Evolutionary conservation across 2,329 filamentous ascomycete genomes (phyloP), one percentile per base, ranked within the genome.

Genomic region (Neodidymelliopsis sp.): DNA sequence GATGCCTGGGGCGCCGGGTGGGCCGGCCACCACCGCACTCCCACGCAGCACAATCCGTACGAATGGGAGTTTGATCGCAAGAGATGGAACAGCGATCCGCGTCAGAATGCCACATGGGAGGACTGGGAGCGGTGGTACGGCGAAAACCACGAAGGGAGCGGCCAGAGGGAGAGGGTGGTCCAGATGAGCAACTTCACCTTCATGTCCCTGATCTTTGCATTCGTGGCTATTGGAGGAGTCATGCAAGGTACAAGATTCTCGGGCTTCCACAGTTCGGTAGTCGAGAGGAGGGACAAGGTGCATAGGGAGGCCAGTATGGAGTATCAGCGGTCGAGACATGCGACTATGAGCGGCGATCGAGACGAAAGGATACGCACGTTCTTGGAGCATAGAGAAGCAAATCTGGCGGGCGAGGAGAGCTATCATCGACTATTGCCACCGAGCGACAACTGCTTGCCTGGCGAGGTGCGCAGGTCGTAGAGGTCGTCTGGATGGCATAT

Each of bases 91-190:
- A 54, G 68, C 65, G 62, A 76, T 67, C 70, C 80, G 2, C 83
- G 86, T 37, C 71, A 77, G 60, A 97, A 97, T 70, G 94, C 91
- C 1, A 97, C 94, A 0, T 99, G 94, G 94, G 94, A 99, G 70
- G 94, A 99, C 71, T 97, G 92, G 92, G 90, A 96, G 75, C 81
- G 81, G 33, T 76, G 73, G 72, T 69, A 73, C 52, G 46, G 58
- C 18, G 60, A 61, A 23, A 69, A 67, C 19, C 57, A 67, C 49
- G 52, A 55, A 12, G 50, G 49, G 38, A 63, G 72, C 65, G 70
- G 70, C 56, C 76, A 74, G 43, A 56, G 75, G 59, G 65, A 64
- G 63, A 57, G 70, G 67, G 55, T 81, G 82, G 61, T 86, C 41
- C 89, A 85, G 72, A 85, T 93, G 74, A 89, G 88, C 49, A 96